These are phyloP conservation scores for Alternaria longipes DNA, from an alignment of 2,329 filamentous ascomycete genomes.

Conservation along the genomic window DNA sequence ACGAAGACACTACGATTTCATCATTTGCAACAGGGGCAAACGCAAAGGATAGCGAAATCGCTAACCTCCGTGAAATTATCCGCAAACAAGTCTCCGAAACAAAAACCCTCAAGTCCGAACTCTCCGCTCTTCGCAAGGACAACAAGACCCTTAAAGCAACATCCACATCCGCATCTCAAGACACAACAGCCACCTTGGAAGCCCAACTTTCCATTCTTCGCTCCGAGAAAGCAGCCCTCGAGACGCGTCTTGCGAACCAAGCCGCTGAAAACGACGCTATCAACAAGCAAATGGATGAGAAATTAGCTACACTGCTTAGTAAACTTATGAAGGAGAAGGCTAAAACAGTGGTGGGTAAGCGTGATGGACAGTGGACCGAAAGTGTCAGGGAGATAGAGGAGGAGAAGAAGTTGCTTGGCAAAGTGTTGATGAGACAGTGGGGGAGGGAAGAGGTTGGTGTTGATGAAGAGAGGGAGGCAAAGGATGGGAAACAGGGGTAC, in stretches of 20 bases:
- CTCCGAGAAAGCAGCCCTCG: slow-evolving; percentile 31
- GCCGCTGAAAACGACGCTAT: slow-evolving; percentile 39
- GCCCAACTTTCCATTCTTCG: slow-evolving; percentile 20
- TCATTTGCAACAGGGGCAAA: slow-evolving; percentile 18
- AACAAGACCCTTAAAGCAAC: slow-evolving; percentile 29
- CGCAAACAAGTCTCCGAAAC: slow-evolving; percentile 36
- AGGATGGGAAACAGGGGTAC: slow-evolving; percentile 41
- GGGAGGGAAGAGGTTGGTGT: slow-evolving; percentile 46
- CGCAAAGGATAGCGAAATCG: slow-evolving; percentile 39
- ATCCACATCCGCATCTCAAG: slow-evolving; percentile 22
- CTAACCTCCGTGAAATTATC: slow-evolving; percentile 37
- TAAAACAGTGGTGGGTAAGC: slow-evolving; percentile 38
- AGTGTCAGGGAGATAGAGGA: slow-evolving; percentile 29
- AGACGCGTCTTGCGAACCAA: slow-evolving; percentile 29
- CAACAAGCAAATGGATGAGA: slow-evolving; percentile 47
- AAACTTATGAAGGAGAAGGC: slow-evolving; percentile 46
- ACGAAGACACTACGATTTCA: slow-evolving; percentile 23
- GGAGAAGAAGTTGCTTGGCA: slow-evolving; percentile 44
- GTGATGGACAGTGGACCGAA: slow-evolving; percentile 48
- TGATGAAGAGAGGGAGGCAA: slow-evolving; percentile 29
- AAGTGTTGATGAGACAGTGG: slow-evolving; percentile 49
- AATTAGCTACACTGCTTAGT: slow-evolving; percentile 38
- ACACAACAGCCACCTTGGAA: slow-evolving; percentile 22
- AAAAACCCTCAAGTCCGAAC: slow-evolving; percentile 35
- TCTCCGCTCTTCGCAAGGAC: slow-evolving; percentile 22